Base-by-base conservation (phyloP, 208 protist species). In the Leishmania aethiopica region DNA sequence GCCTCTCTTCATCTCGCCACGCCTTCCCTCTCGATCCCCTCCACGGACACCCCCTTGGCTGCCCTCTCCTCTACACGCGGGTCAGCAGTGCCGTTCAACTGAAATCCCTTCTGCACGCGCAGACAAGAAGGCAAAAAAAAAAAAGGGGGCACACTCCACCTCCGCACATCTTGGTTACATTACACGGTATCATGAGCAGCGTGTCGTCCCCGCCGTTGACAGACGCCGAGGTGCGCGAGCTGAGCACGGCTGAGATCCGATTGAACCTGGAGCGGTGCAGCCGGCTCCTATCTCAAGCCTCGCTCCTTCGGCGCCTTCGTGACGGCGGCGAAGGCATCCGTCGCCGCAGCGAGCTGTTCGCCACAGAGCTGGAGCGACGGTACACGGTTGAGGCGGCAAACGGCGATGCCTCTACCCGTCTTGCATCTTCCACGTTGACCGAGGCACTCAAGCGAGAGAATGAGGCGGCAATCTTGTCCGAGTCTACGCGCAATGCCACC, bases 231-330 rank as follows among this genome's bases (percentile, higher is more conserved):
- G 83, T 89, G 47, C 70, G 77, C 1, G 73, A 74, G 25, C 80
- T 96, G 85, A 59, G 82, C 6, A 77, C 60, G 15, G 57, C 76
- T 11, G 89, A 86, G 77, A 83, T 97, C 42, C 71, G 72, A 25
- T 67, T 81, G 8, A 88, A 95, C 69, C 78, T 95, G 49, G 88
- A 92, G 82, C 89, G 94, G 2, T 97, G 94, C 79, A 86, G 88
- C 28, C 91, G 94, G 10, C 84, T 97, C 15, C 45, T 95, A 37
- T 32, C 79, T 28, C 86, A 95, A 53, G 79, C 88, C 17, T 37
- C 83, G 6, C 78, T 97, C 17, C 78, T 97, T 19, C 70, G 80
- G 53, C 88, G 90, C 3, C 87, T 97, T 2, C 91, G 88, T 19
- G 94, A 95, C 60, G 79, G 81, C 10, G 94, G 92, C 2, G 86